These are phyloP conservation scores for Microbotryum intermedium DNA, from an alignment of 1,284 basidiomycete species.

Conservation along the genomic window DNA sequence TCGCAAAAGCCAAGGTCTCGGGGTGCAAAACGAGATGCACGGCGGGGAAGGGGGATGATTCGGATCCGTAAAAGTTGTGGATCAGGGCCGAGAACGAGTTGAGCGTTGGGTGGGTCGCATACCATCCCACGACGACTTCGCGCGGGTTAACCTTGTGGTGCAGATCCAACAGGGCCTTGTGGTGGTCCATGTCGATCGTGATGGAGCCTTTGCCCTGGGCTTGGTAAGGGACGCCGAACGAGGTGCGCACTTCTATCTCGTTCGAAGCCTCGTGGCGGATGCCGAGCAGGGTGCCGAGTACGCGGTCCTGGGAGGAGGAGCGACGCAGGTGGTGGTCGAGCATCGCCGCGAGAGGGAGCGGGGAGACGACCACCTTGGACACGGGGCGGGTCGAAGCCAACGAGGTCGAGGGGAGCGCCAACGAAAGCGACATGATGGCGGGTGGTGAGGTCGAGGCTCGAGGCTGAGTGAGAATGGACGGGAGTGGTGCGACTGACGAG, in stretches of 20 bases:
- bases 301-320: slow-evolving; percentile 69
- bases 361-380: slow-evolving; percentile 63
- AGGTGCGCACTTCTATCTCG: slow-evolving; percentile 62
- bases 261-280: slow-evolving; percentile 59
- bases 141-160: slow-evolving; percentile 74
- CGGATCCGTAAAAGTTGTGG: slow-evolving; percentile 94
- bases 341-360: slow-evolving; percentile 89
- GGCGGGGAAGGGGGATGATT: slow-evolving; percentile 79
- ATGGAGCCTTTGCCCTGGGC: slow-evolving; percentile 55
- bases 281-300: slow-evolving; percentile 93
- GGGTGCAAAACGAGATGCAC: slow-evolving; percentile 92
- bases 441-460: not conserved
- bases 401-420: slow-evolving; percentile 14
- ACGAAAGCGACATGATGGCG: slow-evolving; percentile 2
- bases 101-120: slow-evolving; percentile 78
- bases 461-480: not conserved
- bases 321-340: slow-evolving; percentile 95
- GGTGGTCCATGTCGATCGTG: slow-evolving; percentile 93
- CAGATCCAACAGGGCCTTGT: slow-evolving; percentile 85
- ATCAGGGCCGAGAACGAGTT: slow-evolving; percentile 96
- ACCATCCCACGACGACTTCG: slow-evolving; percentile 87
- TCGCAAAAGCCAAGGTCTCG: slow-evolving; percentile 70
- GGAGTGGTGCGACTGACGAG: not conserved
- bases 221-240: slow-evolving; percentile 75
- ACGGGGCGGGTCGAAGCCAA: slow-evolving; percentile 11